phyloP scores from a whole-genome alignment of 345 rosid species.

The Cochlearia excelsa region DNA sequence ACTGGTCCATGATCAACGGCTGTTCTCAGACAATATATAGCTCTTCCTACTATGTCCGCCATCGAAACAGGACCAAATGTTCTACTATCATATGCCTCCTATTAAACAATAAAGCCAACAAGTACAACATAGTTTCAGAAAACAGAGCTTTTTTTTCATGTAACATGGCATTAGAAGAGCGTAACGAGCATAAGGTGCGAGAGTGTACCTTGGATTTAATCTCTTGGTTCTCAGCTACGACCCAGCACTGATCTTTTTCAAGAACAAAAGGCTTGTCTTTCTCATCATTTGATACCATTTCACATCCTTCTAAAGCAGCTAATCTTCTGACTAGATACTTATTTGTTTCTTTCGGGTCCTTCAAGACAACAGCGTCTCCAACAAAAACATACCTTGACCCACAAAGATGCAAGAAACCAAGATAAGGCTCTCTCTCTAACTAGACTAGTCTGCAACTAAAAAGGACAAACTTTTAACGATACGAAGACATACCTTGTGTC shows the following conservation, averaged over 20 bases:
- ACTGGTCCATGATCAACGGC: slow-evolving; percentile 97
- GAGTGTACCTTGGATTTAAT: slow-evolving; percentile 71
- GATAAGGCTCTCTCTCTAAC: slow-evolving; percentile 9
- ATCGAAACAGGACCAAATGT: slow-evolving; percentile 79
- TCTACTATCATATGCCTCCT: slow-evolving; percentile 95
- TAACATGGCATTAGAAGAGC: no score
- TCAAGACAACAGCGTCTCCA: slow-evolving; percentile 91
- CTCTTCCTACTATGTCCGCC: slow-evolving; percentile 77
- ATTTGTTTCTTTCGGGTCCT: slow-evolving; percentile 66
- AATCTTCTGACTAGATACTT: slow-evolving; percentile 74
- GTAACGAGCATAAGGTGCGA: not conserved
- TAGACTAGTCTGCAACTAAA: not conserved
- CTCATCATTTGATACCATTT: slow-evolving; percentile 78
- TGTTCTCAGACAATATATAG: slow-evolving; percentile 71
- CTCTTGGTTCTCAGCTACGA: slow-evolving; percentile 76
- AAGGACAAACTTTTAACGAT: not conserved
- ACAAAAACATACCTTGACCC: slow-evolving; percentile 55
- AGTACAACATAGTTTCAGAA: not conserved
- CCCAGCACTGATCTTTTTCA: slow-evolving; percentile 87
- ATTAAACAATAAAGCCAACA: slow-evolving; percentile 9
- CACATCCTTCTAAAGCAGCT: slow-evolving; percentile 85
- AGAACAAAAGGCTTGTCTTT: slow-evolving; percentile 91
- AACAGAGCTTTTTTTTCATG: not conserved
- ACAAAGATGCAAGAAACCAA: not conserved
- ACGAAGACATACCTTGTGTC: slow-evolving; percentile 52